Evolutionary conservation across 2,329 filamentous ascomycete genomes (phyloP).

Genomic region (Talaromyces sp.): DNA sequence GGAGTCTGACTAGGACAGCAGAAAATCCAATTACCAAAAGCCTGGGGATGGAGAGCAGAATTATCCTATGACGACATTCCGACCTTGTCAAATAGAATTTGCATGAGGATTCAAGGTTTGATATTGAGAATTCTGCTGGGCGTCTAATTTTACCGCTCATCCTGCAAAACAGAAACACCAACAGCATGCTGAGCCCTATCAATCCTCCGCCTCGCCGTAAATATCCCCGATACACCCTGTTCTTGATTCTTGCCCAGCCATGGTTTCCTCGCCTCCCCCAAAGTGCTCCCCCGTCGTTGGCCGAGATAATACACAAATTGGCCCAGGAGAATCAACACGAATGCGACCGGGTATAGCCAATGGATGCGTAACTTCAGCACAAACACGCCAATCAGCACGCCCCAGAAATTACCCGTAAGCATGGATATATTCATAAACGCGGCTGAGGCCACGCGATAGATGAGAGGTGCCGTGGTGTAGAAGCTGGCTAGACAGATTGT

Average conservation of each 20-base stretch:
- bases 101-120: too few relatives aligned
- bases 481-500: constrained; percentile 80
- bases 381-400: constrained; percentile 82
- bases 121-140: too few relatives aligned
- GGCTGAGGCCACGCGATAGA: constrained; percentile 84
- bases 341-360: constrained; percentile 92
- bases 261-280: constrained; percentile 89
- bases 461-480: constrained; percentile 80
- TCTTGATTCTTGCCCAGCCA: constrained; percentile 91
- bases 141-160: not conserved
- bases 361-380: constrained; percentile 79
- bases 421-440: constrained; percentile 97
- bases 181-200: constrained; percentile 24
- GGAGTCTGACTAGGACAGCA: too few relatives aligned
- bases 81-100: too few relatives aligned
- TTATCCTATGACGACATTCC: too few relatives aligned
- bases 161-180: not conserved
- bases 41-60: too few relatives aligned
- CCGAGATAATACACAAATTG: constrained; percentile 84
- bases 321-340: constrained; percentile 84
- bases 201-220: constrained; percentile 78
- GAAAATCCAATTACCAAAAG: too few relatives aligned
- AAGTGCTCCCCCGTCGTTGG: constrained; percentile 56
- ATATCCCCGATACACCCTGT: constrained; percentile 71
- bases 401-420: constrained; percentile 95